These are phyloP conservation scores for Nigrospora sphaerica DNA, from an alignment of 2,329 filamentous ascomycete species.

Conservation along the genomic window DNA sequence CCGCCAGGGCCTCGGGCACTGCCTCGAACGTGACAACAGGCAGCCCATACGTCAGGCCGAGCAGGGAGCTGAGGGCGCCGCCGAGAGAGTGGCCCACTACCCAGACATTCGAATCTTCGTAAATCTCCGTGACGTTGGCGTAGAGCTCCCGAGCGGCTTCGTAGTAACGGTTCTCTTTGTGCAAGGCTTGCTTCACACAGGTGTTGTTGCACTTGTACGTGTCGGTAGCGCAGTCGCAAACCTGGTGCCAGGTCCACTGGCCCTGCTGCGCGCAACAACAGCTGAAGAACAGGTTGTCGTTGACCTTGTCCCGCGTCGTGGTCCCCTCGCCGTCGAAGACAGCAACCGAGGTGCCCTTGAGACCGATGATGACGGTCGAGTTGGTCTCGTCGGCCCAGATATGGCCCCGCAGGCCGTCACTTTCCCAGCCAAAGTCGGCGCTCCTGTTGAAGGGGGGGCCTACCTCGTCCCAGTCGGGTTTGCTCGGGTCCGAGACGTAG, in stretches of 20 bases:
- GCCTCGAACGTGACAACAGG: slow-evolving; percentile 92
- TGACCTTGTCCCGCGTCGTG: slow-evolving; percentile 94
- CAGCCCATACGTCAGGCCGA: slow-evolving; percentile 84
- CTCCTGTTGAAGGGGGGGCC: slow-evolving; percentile 76
- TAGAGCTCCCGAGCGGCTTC: slow-evolving; percentile 83
- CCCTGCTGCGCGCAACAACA: slow-evolving; percentile 96
- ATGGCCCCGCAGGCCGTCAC: slow-evolving; percentile 83
- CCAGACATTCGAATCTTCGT: slow-evolving; percentile 82
- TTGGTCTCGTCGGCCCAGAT: slow-evolving; percentile 85
- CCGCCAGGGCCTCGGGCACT: slow-evolving; percentile 83
- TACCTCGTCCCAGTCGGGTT: slow-evolving; percentile 78
- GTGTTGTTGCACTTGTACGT: slow-evolving; percentile 91
- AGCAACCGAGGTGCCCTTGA: slow-evolving; percentile 86
- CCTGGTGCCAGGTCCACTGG: slow-evolving; percentile 81
- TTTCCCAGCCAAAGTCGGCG: slow-evolving; percentile 86
- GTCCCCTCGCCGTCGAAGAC: slow-evolving; percentile 96
- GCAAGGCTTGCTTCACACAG: slow-evolving; percentile 70
- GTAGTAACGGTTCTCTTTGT: slow-evolving; percentile 85
- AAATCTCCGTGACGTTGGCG: slow-evolving; percentile 83
- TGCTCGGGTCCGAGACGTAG: slow-evolving; percentile 67
- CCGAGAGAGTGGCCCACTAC: slow-evolving; percentile 88
- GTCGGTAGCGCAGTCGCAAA: slow-evolving; percentile 84
- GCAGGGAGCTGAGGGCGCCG: slow-evolving; percentile 78
- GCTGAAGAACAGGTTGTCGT: slow-evolving; percentile 96
- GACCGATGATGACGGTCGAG: slow-evolving; percentile 78